Evolutionary conservation across 2,329 filamentous ascomycete species (phyloP), one percentile per base, ranked within the genome.

Genomic region (Nemania sp.): DNA sequence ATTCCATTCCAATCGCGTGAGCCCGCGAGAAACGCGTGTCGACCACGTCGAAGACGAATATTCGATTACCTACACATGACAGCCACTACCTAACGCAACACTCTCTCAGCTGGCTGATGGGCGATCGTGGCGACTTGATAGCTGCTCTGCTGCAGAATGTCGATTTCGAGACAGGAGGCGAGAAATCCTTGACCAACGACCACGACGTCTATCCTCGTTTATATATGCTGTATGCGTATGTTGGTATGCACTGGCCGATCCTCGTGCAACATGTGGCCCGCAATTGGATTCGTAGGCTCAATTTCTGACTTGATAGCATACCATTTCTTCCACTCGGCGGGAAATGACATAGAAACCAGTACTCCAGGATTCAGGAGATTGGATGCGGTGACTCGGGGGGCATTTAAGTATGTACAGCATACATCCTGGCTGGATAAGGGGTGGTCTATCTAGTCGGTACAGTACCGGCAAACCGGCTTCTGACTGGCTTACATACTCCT

Each of bases 11-110:
- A 61, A 63, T 47, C 15, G 35, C 20, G 27, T 26, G 45, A 54
- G 13, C 13, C 15, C 24, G 24, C 26, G 35, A 53, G 35, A 51
- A 45, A 38, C 32, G 24, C 56, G 41, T 64, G 52, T 62, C 61
- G 57, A 38, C 64, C 64, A 67, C 64, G 64, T 67, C 18, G 68
- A 58, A 29, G 26, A 35, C n/a, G 15, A n/a, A 52, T 49, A 32
- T 47, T 47, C 35, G 52, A 41, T 52, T n/a, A n/a, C n/a, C n/a
- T n/a, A n/a, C n/a, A n/a, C 22, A 57, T 62, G 26, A 38, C 18
- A 32, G 49, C 45, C 29, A 10, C 27, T 54, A 15, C 18, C 29
- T 32, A n/a, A n/a, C n/a, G n/a, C n/a, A n/a, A n/a, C 29, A 5
- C 29, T 32, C 29, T 41, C 38, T 52, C 13, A 53, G 10, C 24